Evolutionary conservation across 2,329 filamentous ascomycete genomes (phyloP).

Genomic region (Huntiella omanensis): DNA sequence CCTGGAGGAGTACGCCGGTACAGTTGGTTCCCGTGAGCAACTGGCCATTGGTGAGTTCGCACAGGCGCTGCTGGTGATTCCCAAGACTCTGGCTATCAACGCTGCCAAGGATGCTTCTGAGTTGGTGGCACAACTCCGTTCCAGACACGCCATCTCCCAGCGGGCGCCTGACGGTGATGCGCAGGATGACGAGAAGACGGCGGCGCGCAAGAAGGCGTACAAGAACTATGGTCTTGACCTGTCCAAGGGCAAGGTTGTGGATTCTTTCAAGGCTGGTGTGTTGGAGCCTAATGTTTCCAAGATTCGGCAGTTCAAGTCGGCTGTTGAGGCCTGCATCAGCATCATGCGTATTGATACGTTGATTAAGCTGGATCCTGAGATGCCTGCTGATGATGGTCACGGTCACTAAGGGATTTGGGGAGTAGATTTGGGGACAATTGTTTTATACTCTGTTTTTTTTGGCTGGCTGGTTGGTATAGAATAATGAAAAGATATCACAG

Average conservation of each 20-base stretch:
- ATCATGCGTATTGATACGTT: slow-evolving; percentile 99
- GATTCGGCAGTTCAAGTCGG: slow-evolving; percentile 92
- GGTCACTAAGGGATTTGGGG: slow-evolving; percentile 45
- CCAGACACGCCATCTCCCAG: slow-evolving; percentile 84
- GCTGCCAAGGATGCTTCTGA: slow-evolving; percentile 93
- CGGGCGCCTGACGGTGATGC: slow-evolving; percentile 72
- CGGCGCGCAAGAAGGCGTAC: slow-evolving; percentile 90
- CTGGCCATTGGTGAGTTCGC: slow-evolving; percentile 96
- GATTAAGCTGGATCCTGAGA: slow-evolving; percentile 92
- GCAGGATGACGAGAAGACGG: slow-evolving; percentile 69
- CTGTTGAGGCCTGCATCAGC: slow-evolving; percentile 93
- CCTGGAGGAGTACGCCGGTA: slow-evolving; percentile 94
- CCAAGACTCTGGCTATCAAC: slow-evolving; percentile 92
- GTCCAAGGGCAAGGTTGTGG: slow-evolving; percentile 71
- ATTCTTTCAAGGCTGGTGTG: slow-evolving; percentile 86
- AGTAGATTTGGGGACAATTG: not conserved
- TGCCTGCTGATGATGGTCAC: slow-evolving; percentile 61
- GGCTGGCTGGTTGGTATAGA: not conserved
- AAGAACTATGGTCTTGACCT: slow-evolving; percentile 97
- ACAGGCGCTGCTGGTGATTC: slow-evolving; percentile 80
- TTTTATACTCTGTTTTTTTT: not conserved
- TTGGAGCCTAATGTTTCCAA: slow-evolving; percentile 97
- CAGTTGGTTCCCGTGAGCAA: slow-evolving; percentile 90
- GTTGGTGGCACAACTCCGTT: slow-evolving; percentile 85
- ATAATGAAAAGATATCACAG: not conserved